These are phyloP conservation scores for Salicornia ramosissima DNA, from an alignment of 148 eudicot species.

Conservation along the genomic window DNA sequence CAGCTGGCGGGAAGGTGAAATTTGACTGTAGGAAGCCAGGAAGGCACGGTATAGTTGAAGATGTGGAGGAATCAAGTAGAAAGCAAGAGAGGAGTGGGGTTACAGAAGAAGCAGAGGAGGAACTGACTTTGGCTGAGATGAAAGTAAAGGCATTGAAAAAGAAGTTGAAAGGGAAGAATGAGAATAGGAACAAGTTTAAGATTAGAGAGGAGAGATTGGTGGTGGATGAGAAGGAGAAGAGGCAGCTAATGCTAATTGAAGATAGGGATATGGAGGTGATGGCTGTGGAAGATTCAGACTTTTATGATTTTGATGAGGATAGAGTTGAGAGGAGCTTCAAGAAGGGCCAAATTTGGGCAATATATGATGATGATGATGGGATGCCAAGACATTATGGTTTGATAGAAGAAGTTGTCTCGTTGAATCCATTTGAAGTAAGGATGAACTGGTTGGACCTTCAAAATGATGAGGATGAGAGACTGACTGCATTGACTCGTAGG, in stretches of 20 bases:
- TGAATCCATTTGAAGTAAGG: conserved; percentile 61
- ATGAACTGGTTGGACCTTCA: conserved; percentile 72
- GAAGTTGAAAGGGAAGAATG: conserved; percentile 30
- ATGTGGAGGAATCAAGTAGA: conserved; percentile 1
- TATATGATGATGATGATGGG: conserved; percentile 82
- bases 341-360: conserved; percentile 88
- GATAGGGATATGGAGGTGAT: conserved; percentile 51
- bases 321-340: conserved; percentile 72
- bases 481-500: conserved; percentile 28
- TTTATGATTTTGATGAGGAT: conserved; percentile 78
- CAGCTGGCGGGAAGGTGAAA: conserved; percentile 12
- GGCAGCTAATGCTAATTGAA: conserved; percentile 11
- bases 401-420: conserved; percentile 62
- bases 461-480: conserved; percentile 36
- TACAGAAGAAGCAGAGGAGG: conserved; percentile 18
- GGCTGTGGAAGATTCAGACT: conserved; percentile 79
- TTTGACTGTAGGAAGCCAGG: neutral
- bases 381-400: conserved; percentile 92
- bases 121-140: conserved; percentile 56
- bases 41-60: conserved; percentile 8
- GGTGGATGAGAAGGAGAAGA: conserved; percentile 27
- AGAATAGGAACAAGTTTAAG: conserved; percentile 24
- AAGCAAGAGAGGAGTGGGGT: conserved; percentile 12
- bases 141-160: conserved; percentile 39
- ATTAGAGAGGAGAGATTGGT: conserved; percentile 23